Conservation (phyloP, 2,329 filamentous ascomycete species). For the Talaromyces sp. region DNA sequence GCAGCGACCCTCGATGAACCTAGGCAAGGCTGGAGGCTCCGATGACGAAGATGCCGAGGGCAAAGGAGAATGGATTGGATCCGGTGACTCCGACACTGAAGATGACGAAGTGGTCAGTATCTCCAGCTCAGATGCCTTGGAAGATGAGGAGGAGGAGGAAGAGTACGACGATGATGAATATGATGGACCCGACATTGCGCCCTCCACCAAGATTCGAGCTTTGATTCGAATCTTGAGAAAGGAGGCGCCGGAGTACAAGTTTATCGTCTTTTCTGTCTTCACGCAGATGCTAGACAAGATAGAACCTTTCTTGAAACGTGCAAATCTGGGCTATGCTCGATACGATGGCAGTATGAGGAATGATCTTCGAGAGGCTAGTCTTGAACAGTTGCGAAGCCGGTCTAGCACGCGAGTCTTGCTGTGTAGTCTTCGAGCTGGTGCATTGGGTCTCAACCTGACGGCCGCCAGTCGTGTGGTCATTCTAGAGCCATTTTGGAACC, state of each 20-base stretch:
- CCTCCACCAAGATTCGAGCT: conserved; percentile 87
- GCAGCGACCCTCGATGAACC: conserved; percentile 54
- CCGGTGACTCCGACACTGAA: conserved; percentile 63
- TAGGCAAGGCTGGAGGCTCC: conserved; percentile 77
- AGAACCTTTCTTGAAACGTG: conserved; percentile 78
- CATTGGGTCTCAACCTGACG: conserved; percentile 87
- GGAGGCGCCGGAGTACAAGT: conserved; percentile 81
- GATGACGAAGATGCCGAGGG: conserved; percentile 86
- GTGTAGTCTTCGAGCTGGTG: conserved; percentile 91
- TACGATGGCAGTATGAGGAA: conserved; percentile 97
- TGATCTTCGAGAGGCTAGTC: conserved; percentile 81
- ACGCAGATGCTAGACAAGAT: conserved; percentile 97
- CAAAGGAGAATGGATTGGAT: conserved; percentile 72
- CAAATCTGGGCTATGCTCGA: conserved; percentile 73
- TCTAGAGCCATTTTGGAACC: conserved; percentile 98
- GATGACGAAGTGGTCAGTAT: conserved; percentile 24
- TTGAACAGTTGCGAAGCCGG: conserved; percentile 72
- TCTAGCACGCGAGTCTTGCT: conserved; percentile 74
- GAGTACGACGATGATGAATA: conserved; percentile 32
- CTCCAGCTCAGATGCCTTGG: conserved; percentile 20
- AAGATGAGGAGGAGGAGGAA: conserved; percentile 30
- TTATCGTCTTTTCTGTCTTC: conserved; percentile 98
- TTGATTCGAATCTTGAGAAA: conserved; percentile 74
- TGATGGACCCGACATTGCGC: conserved; percentile 42
- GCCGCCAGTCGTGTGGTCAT: conserved; percentile 91